Evolutionary conservation across 441 rosid species (phyloP).

Genomic region (Viola pubescens): DNA sequence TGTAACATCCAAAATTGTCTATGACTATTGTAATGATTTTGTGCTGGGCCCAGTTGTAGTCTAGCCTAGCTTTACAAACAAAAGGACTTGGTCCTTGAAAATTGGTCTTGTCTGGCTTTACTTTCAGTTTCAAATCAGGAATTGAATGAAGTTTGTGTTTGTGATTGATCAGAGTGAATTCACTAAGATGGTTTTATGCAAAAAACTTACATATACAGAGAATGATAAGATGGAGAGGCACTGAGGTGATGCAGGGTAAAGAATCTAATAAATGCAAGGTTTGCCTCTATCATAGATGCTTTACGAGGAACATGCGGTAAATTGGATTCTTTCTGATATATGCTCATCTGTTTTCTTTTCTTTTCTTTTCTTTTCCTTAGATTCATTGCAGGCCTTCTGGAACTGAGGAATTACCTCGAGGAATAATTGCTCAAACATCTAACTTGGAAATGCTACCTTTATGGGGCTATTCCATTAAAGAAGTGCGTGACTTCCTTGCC

Average conservation of each 20-base stretch:
- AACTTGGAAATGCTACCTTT: constrained; percentile 59
- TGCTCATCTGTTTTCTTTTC: constrained; percentile 8
- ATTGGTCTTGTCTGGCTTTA: not conserved
- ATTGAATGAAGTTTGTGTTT: not conserved
- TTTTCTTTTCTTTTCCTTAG: constrained; percentile 24
- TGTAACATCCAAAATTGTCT: not conserved
- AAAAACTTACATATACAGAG: constrained; percentile 38
- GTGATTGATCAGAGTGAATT: not conserved
- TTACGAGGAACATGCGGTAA: not conserved
- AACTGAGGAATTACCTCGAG: constrained; percentile 60
- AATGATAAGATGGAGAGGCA: constrained; percentile 39
- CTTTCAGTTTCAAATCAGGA: not conserved
- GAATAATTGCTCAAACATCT: constrained; percentile 52
- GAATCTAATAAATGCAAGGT: constrained; percentile 49
- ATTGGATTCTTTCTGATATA: not conserved
- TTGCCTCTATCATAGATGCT: constrained; percentile 14
- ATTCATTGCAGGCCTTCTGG: constrained; percentile 40
- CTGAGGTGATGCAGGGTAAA: constrained; percentile 23
- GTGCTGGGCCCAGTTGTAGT: not conserved
- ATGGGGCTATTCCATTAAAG: constrained; percentile 41
- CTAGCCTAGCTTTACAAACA: not conserved
- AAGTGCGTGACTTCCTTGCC: constrained; percentile 19
- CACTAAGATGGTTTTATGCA: constrained; percentile 7
- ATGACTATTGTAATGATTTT: not conserved
- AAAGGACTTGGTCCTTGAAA: not conserved